Base-by-base conservation (phyloP, 2,329 filamentous ascomycete species). In the Fusarium vanettenii region DNA sequence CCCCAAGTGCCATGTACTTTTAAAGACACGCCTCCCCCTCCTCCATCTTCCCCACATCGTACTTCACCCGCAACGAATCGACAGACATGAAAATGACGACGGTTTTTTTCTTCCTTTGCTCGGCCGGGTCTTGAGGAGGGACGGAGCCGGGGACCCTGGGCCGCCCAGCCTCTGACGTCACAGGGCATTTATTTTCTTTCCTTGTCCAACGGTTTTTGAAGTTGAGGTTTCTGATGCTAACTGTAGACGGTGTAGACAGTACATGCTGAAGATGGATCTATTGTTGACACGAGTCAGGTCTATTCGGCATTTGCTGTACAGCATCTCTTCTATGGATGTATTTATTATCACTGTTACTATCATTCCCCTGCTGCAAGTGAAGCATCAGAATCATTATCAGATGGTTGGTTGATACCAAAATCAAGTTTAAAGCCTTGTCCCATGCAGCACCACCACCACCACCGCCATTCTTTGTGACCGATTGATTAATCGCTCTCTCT, bases 81-180 rank as follows among this genome's bases (percentile, higher is more conserved):
- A 69, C 67, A 76, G 70, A 68, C 71, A 68, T 69, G 45, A 66
- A 62, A 45, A 75, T 80, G 78, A 79, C 78, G 78, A 75, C 72
- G 66, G 61, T 64, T 41, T 16, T 16, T 41, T n/a, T n/a, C 4
- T 9, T n/a, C 4, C n/a, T 10, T 18, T 63, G 70, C 55, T 74
- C 76, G 76, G 75, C 76, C 76, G 73, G 76, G 68, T 72, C 70
- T 66, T 72, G 59, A 55, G 60, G 64, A 71, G 69, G n/a, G 67
- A 66, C 71, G 73, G 64, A 66, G 70, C 73, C 63, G 76, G 73
- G 71, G 66, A 76, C 71, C 76, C 73, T 72, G 75, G 72, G 68
- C 71, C 64, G 63, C 63, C 55, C 69, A 64, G 76, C 79, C 77
- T 71, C 73, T 77, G 78, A 81, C 79, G 79, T 81, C 79, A 81